Conservation (phyloP, 331 rosid genomes). For the Acacia pycnantha region DNA sequence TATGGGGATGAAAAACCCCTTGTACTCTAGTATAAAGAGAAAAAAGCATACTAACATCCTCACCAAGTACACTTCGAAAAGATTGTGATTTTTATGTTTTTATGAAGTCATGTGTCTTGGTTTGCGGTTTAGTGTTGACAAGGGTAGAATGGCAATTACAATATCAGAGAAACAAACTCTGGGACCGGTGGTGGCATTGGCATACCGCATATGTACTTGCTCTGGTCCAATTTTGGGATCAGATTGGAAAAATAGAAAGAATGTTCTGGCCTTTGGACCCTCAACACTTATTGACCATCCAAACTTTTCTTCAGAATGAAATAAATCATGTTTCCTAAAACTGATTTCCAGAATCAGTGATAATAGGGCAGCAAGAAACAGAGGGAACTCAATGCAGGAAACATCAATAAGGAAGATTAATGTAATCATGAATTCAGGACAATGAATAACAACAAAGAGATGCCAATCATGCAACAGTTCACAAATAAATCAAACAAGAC, state of each 20-base stretch:
- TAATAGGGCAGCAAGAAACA: background rate
- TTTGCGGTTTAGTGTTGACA: background rate
- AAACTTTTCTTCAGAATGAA: constrained; percentile 8
- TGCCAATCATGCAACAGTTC: constrained; percentile 9
- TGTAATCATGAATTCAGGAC: background rate
- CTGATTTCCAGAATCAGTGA: constrained; percentile 5
- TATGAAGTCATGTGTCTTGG: background rate
- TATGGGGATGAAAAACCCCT: background rate
- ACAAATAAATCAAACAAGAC: constrained; percentile 25
- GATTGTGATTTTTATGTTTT: background rate
- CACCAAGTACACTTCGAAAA: background rate
- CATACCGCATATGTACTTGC: background rate
- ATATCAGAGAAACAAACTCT: background rate
- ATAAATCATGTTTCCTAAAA: background rate
- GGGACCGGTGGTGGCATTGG: background rate
- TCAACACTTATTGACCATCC: background rate
- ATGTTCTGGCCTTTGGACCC: background rate
- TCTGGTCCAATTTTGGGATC: background rate
- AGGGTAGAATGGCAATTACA: background rate
- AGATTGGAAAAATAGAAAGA: background rate
- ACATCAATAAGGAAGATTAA: background rate
- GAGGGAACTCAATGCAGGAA: constrained; percentile 2
- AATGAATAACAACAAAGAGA: constrained; percentile 12
- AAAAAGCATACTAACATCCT: background rate
- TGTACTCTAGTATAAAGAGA: background rate